These are phyloP conservation scores for Blastobotrys peoriensis DNA, from an alignment of 805 yeast species.

Conservation along the genomic window DNA sequence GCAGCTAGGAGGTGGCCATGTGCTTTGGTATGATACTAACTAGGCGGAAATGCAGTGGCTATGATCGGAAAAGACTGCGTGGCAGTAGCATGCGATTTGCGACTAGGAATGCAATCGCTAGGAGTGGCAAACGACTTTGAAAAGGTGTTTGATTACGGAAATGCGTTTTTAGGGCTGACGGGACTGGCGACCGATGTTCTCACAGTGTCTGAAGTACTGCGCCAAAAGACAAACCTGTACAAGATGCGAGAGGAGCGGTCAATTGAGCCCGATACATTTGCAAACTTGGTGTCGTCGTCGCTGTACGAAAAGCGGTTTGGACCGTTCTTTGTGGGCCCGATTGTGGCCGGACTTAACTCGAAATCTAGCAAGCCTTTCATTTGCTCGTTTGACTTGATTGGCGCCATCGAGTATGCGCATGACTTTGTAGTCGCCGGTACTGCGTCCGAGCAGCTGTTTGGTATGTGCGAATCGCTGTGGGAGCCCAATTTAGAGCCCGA, in stretches of 20 bases:
- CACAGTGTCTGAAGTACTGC: constrained; percentile 71
- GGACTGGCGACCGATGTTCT: constrained; percentile 94
- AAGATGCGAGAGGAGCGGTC: constrained; percentile 85
- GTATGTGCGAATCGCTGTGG: constrained; percentile 96
- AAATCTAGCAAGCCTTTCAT: constrained; percentile 80
- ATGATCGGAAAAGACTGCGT: constrained; percentile 99
- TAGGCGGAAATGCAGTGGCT: constrained; percentile 94
- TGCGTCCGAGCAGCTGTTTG: constrained; percentile 92
- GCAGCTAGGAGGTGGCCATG: too few relatives aligned
- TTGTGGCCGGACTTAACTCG: constrained; percentile 90
- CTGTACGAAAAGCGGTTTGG: constrained; percentile 85
- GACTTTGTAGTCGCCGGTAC: constrained; percentile 96
- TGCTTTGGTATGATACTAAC: too few relatives aligned
- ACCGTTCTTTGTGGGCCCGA: constrained; percentile 94
- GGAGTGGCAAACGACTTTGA: constrained; percentile 92
- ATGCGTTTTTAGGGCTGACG: constrained; percentile 79
- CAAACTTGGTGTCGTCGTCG: constrained; percentile 84
- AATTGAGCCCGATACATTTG: constrained; percentile 90
- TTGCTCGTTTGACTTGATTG: constrained; percentile 94
- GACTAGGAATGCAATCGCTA: constrained; percentile 88
- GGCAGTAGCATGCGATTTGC: constrained; percentile 92
- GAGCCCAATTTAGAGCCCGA: constrained; percentile 94
- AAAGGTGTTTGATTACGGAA: constrained; percentile 77
- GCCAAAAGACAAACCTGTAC: constrained; percentile 81
- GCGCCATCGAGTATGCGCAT: constrained; percentile 90